Conservation (phyloP, 805 yeast species). For the Diddensiella santjacobensis region DNA sequence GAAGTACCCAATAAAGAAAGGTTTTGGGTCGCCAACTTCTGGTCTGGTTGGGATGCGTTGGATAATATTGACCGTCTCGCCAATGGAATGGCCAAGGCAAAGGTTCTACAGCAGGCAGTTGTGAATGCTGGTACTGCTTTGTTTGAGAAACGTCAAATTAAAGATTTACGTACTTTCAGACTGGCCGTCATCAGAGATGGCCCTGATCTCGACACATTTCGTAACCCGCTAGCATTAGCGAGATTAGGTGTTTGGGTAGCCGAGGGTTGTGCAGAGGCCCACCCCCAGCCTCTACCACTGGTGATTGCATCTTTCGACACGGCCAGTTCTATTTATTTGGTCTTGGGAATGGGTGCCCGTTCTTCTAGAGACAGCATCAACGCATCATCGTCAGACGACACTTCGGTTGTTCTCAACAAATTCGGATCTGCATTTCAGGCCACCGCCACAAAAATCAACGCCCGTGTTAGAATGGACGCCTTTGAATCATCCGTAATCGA, state of each 20-base stretch:
- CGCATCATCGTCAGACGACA: constrained; percentile 34
- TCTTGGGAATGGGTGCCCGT: constrained; percentile 85
- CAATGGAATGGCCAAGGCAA: constrained; percentile 82
- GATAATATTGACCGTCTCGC: constrained; percentile 49
- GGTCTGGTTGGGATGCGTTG: constrained; percentile 65
- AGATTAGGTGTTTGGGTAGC: constrained; percentile 88
- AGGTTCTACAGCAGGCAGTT: constrained; percentile 71
- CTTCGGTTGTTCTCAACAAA: constrained; percentile 53
- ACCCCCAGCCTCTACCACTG: constrained; percentile 63
- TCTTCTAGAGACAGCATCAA: constrained; percentile 44
- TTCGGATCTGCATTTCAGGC: constrained; percentile 91
- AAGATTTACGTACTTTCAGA: constrained; percentile 74
- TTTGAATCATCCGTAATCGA: constrained; percentile 94
- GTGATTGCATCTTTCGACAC: constrained; percentile 81
- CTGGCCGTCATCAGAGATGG: constrained; percentile 88
- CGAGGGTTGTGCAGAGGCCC: constrained; percentile 83
- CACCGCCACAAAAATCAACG: constrained; percentile 78
- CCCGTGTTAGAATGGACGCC: constrained; percentile 86
- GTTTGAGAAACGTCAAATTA: constrained; percentile 74
- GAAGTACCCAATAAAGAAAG: constrained; percentile 27
- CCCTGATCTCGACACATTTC: constrained; percentile 71
- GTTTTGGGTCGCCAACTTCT: constrained; percentile 70
- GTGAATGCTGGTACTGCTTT: constrained; percentile 88
- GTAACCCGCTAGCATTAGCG: constrained; percentile 80
- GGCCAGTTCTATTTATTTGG: constrained; percentile 71